Evolutionary conservation across 768 basidiomycete genomes (phyloP).

Genomic region (Lyophyllum decastes): DNA sequence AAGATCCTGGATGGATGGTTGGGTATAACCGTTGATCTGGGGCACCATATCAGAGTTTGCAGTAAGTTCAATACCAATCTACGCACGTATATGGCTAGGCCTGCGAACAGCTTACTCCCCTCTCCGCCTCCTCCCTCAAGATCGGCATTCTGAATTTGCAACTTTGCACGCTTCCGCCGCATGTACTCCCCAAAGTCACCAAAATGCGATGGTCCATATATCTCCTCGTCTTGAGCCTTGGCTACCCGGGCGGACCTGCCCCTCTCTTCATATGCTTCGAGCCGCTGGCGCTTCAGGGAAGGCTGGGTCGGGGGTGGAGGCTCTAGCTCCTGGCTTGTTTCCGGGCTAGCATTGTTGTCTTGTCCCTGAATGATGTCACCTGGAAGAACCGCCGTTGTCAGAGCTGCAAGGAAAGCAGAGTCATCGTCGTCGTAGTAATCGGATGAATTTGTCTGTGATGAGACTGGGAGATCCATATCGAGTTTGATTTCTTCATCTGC

Average conservation of each 20-base stretch:
- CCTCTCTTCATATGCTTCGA: slow-evolving; percentile 25
- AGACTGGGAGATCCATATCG: slow-evolving; percentile 7
- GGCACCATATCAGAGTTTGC: not conserved
- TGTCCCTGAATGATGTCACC: slow-evolving; percentile 36
- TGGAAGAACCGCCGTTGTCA: slow-evolving; percentile 45
- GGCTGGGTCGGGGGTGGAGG: slow-evolving; percentile 44
- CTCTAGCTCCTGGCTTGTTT: slow-evolving; percentile 28
- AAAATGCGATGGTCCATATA: slow-evolving; percentile 80
- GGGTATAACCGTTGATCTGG: slow-evolving; percentile 89
- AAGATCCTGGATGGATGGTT: slow-evolving; percentile 84
- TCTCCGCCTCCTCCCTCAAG: slow-evolving; percentile 23
- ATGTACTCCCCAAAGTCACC: slow-evolving; percentile 89
- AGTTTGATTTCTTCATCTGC: slow-evolving; percentile 1
- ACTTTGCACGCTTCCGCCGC: slow-evolving; percentile 85
- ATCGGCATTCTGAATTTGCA: slow-evolving; percentile 76
- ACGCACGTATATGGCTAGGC: slow-evolving; percentile 41
- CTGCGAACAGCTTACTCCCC: slow-evolving; percentile 63
- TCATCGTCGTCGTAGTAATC: slow-evolving; percentile 61
- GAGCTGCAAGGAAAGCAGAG: slow-evolving; percentile 50
- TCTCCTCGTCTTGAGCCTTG: slow-evolving; percentile 36
- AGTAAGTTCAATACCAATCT: not conserved
- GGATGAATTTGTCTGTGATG: slow-evolving; percentile 41
- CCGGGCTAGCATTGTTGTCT: slow-evolving; percentile 6
- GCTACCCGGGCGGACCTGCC: slow-evolving; percentile 14
- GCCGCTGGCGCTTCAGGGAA: slow-evolving; percentile 39